phyloP scores from a whole-genome alignment of 495 filamentous ascomycete species.

The Corynascus novoguineensis region DNA sequence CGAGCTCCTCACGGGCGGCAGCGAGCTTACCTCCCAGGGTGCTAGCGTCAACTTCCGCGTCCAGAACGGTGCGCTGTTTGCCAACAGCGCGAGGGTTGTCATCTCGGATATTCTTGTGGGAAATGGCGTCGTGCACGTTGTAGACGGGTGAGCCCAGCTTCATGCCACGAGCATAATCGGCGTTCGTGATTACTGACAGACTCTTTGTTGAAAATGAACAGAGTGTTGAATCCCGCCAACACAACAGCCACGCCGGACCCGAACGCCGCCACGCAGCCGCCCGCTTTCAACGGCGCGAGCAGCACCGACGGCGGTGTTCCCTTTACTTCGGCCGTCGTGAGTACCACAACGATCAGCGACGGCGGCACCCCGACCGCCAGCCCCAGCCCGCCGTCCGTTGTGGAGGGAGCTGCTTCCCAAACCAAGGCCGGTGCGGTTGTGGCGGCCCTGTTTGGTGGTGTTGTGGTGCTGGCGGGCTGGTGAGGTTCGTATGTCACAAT shows the following conservation, averaged over 20 bases:
- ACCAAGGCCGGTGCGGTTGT: background rate
- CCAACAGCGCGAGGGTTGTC: constrained; percentile 36
- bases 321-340: constrained; percentile 40
- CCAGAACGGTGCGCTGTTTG: constrained; percentile 37
- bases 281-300: constrained; percentile 50
- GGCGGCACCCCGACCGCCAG: background rate
- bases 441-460: background rate
- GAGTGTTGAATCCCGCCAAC: constrained; percentile 58
- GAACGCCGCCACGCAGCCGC: constrained; percentile 38
- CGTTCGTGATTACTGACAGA: constrained; percentile 6
- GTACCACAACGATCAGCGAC: constrained; percentile 6
- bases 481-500: too few relatives aligned
- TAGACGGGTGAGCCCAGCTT: constrained; percentile 52
- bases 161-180: too few relatives aligned
- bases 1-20: constrained; percentile 32
- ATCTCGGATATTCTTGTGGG: constrained; percentile 52
- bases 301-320: constrained; percentile 35
- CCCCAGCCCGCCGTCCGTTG: background rate
- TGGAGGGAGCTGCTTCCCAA: background rate
- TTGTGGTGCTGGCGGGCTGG: background rate
- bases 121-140: constrained; percentile 65
- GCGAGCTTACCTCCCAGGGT: constrained; percentile 41
- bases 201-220: constrained; percentile 14
- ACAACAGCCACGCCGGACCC: constrained; percentile 42
- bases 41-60: constrained; percentile 48